These are phyloP conservation scores for Dioscorea dumetorum DNA, from an alignment of 106 monocot genomes.

Conservation along the genomic window DNA sequence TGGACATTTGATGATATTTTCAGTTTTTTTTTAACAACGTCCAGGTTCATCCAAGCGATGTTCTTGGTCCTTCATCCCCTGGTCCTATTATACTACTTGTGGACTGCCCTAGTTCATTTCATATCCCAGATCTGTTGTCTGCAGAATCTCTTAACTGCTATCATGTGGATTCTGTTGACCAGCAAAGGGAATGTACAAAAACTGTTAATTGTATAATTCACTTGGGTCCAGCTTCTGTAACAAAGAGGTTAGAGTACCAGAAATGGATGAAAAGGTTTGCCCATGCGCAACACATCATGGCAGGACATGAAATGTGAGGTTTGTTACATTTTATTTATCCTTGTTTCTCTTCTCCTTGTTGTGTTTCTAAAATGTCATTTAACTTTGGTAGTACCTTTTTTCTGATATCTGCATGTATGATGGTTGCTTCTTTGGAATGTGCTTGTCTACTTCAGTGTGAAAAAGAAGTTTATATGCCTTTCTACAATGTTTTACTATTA, in stretches of 20 bases:
- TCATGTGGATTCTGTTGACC: conserved; percentile 29
- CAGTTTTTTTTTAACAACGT: conserved; percentile 7
- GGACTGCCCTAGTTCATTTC: conserved; percentile 73
- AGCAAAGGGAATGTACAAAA: conserved; percentile 28
- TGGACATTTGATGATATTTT: neutral
- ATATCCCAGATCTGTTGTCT: conserved; percentile 56
- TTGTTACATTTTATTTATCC: conserved; percentile 11
- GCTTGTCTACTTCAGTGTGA: no score
- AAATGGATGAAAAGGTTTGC: conserved; percentile 95
- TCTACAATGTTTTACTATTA: no score
- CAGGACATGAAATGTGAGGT: conserved; percentile 98
- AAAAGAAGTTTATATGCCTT: no score
- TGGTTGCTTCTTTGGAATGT: no score
- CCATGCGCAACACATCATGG: conserved; percentile 81
- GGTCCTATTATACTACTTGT: conserved; percentile 89
- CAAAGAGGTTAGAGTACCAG: conserved; percentile 58
- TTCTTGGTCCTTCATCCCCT: conserved; percentile 81
- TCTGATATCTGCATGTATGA: no score
- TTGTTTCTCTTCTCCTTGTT: neutral
- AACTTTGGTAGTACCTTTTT: no score
- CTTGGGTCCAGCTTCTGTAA: conserved; percentile 82
- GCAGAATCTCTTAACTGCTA: conserved; percentile 61
- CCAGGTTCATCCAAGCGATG: conserved; percentile 90
- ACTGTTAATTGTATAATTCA: conserved; percentile 90
- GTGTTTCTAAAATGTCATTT: neutral